Evolutionary conservation across 1,284 basidiomycete genomes (phyloP), one percentile per base, ranked within the genome.

Genomic region (Volvariella volvacea): DNA sequence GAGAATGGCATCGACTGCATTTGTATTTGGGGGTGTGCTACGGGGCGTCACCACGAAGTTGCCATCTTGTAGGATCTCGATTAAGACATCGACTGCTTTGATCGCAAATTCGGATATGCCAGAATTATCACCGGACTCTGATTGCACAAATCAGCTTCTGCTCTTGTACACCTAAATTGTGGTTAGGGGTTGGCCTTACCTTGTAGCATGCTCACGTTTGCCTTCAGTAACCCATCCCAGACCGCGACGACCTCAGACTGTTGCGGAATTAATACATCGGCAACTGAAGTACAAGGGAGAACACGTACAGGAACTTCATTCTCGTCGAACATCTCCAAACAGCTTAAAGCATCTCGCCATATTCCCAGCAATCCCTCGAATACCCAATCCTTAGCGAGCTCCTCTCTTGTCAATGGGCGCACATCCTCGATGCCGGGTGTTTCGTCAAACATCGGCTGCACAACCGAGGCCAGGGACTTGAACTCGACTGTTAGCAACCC

Each of bases 401-500:
- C 82, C 14, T 78, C 74, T 37, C 63, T 59, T 4, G 68, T 74
- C 50, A 88, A 59, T 4, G 70, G 59, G 21, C 76, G 65, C 33
- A 86, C 62, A 52, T 83, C 78, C 4, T 65, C 60, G 10, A 75
- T 47, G 32, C 65, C 63, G 0, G 76, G 70, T 30, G 74, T 73
- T 49, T 78, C 65, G 2, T 76, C 72, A 45, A 78, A 64, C 17
- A 82, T 59, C 1, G 71, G 63, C 49, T 68, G 67, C 12, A 86
- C 73, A 1, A 60, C 60, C 1, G 53, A 52, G 14, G 71, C 63
- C 16, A 84, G 58, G 4, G 58, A 57, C 41, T 65, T 68, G 58
- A 73, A 82, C 2, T 84, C 81, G 1, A 66, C 64, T 0, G 74
- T 74, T 12, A 88, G 62, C 31, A 88, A 53, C 0, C 81, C 81